phyloP scores from a whole-genome alignment of 441 rosid genomes.

The Gossypium schwendimanii region DNA sequence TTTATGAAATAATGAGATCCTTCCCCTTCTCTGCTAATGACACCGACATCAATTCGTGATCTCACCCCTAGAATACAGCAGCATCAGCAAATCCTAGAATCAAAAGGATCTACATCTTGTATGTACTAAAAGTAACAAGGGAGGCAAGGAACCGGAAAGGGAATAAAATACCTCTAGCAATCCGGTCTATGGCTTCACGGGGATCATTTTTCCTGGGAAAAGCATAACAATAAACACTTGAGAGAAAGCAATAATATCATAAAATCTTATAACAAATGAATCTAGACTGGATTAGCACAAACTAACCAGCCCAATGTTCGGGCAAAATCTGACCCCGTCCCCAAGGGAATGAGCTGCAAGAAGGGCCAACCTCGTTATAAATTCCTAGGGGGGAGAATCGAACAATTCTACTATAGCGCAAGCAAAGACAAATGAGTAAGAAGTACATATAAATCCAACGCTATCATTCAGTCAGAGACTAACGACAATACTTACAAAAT shows the following conservation, averaged over 20 bases:
- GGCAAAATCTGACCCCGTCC: slow-evolving; percentile 96
- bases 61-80: slow-evolving; percentile 2
- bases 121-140: slow-evolving; percentile 20
- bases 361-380: slow-evolving; percentile 19
- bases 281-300: slow-evolving; percentile 17
- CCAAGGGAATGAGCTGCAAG: slow-evolving; percentile 81
- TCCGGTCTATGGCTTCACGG: slow-evolving; percentile 70
- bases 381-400: neutral
- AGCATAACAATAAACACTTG: slow-evolving; percentile 6
- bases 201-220: slow-evolving; percentile 77
- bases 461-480: neutral
- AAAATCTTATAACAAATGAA: slow-evolving; percentile 4
- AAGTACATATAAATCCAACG: slow-evolving; percentile 3
- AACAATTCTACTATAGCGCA: slow-evolving; percentile 1
- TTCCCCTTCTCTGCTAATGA: slow-evolving; percentile 2
- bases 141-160: neutral
- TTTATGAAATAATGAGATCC: slow-evolving; percentile 44
- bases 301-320: slow-evolving; percentile 93
- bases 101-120: neutral
- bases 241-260: slow-evolving; percentile 6
- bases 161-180: slow-evolving; percentile 52
- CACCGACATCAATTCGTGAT: neutral
- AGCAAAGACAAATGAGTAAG: neutral
- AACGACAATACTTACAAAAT: neutral
- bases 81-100: slow-evolving; percentile 1